Evolutionary conservation across 805 yeast genomes (phyloP), one percentile per base, ranked within the genome.

Genomic region (Saccharomycopsis microspora): DNA sequence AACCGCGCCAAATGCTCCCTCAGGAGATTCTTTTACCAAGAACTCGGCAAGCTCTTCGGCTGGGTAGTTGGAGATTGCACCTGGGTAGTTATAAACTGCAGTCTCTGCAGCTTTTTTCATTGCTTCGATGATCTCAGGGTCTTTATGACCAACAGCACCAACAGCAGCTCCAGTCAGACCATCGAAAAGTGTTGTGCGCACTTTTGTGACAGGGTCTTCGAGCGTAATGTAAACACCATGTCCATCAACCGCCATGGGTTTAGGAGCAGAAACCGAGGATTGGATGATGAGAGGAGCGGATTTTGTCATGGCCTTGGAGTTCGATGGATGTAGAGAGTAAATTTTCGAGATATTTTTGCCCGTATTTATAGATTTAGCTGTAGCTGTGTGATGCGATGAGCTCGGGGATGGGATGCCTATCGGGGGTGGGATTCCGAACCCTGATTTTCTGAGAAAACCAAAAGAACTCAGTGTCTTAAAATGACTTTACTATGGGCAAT

Each of bases 121-220:
- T 10, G 68, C 71, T 10, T 59, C 58, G 36, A 65, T 57, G 44
- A 71, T 64, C 34, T 65, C 69, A 38, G 60, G 59, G 52, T 70
- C 73, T 43, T 63, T 63, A 56, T 71, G 70, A 32, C 77, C 76
- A 10, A 72, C 55, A 3, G 74, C 65, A 28, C 70, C 71, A 35
- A 72, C 78, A 11, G 78, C 76, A n/a, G 77, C 78, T 52, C 76
- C 77, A n/a, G 74, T 69, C 54, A 62, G 59, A 30, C 67, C 76
- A 57, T 72, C 76, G 42, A 70, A 54, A 11, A 68, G 52, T 10
- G 58, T 57, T 8, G 49, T 56, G 41, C 58, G 56, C 39, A 63
- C 63, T 42, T 67, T 68, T 27, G 72, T 69, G 35, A 62, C 58
- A 32, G 70, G 69, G 48, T 71, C 73, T 51, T 65, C 67, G 36